Conservation (phyloP, 1,284 basidiomycete species). For the Takashimella koratensis region DNA sequence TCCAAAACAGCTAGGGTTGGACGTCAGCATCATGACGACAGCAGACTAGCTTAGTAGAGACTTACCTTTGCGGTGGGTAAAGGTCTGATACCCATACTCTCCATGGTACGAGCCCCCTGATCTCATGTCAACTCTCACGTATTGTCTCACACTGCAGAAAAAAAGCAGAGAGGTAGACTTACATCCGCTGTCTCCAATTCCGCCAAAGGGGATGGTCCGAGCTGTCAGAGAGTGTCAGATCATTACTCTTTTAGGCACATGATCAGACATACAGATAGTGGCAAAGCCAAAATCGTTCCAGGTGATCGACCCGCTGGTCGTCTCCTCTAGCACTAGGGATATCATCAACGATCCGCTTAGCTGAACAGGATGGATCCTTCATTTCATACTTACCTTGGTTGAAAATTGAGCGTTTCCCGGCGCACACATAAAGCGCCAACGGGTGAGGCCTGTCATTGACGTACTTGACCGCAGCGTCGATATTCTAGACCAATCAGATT, state of each 20-base stretch:
- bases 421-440: slow-evolving; percentile 46
- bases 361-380: too few relatives aligned
- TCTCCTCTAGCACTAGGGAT: slow-evolving; percentile 38
- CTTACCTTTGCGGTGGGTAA: slow-evolving; percentile 45
- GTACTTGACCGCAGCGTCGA: slow-evolving; percentile 69
- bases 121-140: slow-evolving; percentile 32
- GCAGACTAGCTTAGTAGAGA: slow-evolving; percentile 7
- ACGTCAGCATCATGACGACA: too few relatives aligned
- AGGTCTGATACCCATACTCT: slow-evolving; percentile 43
- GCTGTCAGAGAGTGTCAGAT: slow-evolving; percentile 14
- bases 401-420: slow-evolving; percentile 32
- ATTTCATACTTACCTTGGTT: slow-evolving; percentile 28
- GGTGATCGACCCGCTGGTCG: slow-evolving; percentile 40
- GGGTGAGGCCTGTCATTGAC: slow-evolving; percentile 55
- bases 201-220: slow-evolving; percentile 45
- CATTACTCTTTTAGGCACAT: neutral
- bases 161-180: slow-evolving; percentile 33
- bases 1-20: slow-evolving; percentile 36
- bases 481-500: slow-evolving; percentile 38
- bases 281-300: slow-evolving; percentile 47
- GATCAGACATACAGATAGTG: slow-evolving; percentile 21
- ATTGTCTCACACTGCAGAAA: slow-evolving; percentile 47
- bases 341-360: slow-evolving; percentile 3
- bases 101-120: slow-evolving; percentile 47
- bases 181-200: slow-evolving; percentile 48